Base-by-base conservation (phyloP, 768 basidiomycete genomes). In the Megacollybia marginata region DNA sequence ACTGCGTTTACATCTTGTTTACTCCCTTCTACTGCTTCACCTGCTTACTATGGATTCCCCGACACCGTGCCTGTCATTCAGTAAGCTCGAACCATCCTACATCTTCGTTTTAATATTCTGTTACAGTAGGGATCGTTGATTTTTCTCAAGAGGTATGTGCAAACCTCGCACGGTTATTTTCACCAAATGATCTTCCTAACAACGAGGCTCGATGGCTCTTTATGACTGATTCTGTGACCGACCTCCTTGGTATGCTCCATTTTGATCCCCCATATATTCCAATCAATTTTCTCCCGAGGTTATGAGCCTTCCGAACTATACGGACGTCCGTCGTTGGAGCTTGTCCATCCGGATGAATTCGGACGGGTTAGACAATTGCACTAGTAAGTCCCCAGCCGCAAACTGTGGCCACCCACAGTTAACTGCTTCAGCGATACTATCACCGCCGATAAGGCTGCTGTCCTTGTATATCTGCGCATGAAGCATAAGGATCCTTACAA, bases 331-430 rank as follows among this genome's bases (percentile, higher is more conserved):
- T 85, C 83, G 2, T 69, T 89, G 42, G 79, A 86, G 48, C 82
- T 90, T 53, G 85, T 87, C 28, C 88, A 91, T 61, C 88, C 88
- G 2, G 88, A 90, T 47, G 88, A 91, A 61, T 82, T 82, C 55
- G 62, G 74, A 28, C 74, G 78, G 33, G 77, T 84, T n/a, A 76
- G 76, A 58, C 71, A 73, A 52, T 68, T 88, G 36, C 88, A 89
- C 62, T 85, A 85, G 85, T 87, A 56, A 38, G 75, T 61, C 54
- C 47, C 9, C 23, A 28, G 23, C 23, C 23, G 23, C 23, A 33
- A n/a, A 42, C 42, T 33, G 20, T 42, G 40, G 18, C 10, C 44
- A 4, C 44, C 49, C 9, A 48, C 42, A 15, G 19, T 33, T 50
- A 13, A 19, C 33, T 47, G 45, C 19, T 16, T 15, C 55, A 88